These are phyloP conservation scores for Radiomyces spectabilis DNA, from an alignment of 192 early-diverging fungal species.

Conservation along the genomic window DNA sequence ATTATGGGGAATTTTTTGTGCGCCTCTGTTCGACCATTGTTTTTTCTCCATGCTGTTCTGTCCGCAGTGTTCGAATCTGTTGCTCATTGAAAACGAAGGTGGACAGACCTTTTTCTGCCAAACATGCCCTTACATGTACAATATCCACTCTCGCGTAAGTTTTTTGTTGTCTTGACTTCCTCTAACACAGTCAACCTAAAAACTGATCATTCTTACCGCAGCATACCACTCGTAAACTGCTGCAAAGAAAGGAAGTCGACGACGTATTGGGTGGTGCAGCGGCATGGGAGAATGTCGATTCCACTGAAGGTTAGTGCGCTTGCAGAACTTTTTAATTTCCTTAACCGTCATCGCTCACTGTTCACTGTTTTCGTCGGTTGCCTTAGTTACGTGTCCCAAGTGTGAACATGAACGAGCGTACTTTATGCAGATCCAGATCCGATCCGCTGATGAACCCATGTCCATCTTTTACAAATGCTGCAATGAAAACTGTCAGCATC, in stretches of 20 bases:
- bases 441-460: conserved; percentile 94
- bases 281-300: conserved; percentile 82
- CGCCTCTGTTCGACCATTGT: neutral
- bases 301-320: conserved; percentile 51
- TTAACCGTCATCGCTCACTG: neutral
- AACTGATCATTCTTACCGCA: conserved; percentile 6
- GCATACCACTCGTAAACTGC: conserved; percentile 53
- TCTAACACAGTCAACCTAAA: neutral
- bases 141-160: conserved; percentile 50
- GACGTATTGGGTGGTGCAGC: conserved; percentile 90
- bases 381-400: conserved; percentile 49
- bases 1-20: too few relatives aligned
- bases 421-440: conserved; percentile 88
- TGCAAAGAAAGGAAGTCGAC: conserved; percentile 82
- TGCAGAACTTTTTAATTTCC: too few relatives aligned
- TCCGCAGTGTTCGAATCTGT: conserved; percentile 79
- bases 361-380: neutral
- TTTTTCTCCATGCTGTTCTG: conserved; percentile 72
- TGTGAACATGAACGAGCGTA: conserved; percentile 66
- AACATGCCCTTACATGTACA: conserved; percentile 82
- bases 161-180: conserved; percentile 12
- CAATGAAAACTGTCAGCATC: conserved; percentile 53
- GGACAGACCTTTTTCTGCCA: conserved; percentile 70
- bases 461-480: conserved; percentile 87
- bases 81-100: conserved; percentile 63